Evolutionary conservation across 2,329 filamentous ascomycete species (phyloP), one percentile per base, ranked within the genome.

Genomic region (Plenodomus biglobosus): DNA sequence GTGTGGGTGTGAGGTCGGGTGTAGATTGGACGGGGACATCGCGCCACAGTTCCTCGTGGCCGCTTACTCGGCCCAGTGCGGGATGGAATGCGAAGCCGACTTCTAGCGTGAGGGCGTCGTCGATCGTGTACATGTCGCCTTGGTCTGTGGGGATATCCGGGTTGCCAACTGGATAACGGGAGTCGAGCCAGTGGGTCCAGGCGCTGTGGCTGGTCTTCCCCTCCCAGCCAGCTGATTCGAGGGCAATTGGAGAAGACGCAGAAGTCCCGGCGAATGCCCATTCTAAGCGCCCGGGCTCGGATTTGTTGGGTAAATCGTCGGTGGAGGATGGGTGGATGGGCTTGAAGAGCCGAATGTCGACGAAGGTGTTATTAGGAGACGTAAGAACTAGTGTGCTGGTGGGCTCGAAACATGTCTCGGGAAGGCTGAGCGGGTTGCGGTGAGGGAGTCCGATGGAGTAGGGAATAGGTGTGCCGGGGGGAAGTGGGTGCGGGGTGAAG

Each of bases 21-120:
- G 15, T 11, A 0, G 46, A 22, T 8, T 18, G 2, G 69, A 76
- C 61, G 2, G 69, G 59, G 2, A 74, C 66, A 36, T 84, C 80
- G 1, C 72, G 66, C 86, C 86, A 89, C 2, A 86, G 64, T 67
- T 90, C 86, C 64, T 88, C 85, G 56, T 91, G 90, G 1, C 71
- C 43, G 8, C 77, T 77, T 34, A 76, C 65, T 1, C 60, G 36
- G 0, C 80, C 79, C 1, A 80, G 82, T 1, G 68, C 73, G 0
- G 82, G 82, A 55, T 87, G 84, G 10, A 78, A 69, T 80, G 86
- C 86, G 11, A 59, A 58, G 0, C 85, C 85, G 37, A 71, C 79
- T 64, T 88, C 85, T 7, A 76, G 62, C 6, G 53, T 62, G 10
- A 51, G 44, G 0, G 40, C 48, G 0, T 13, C 45, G 18, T 37